Percentiles rank a stretch among this genome's conserved stretches.
These are phyloP conservation scores for Erigeron canadensis DNA, from an alignment of 129 eudicot species.

Conservation along the genomic window DNA sequence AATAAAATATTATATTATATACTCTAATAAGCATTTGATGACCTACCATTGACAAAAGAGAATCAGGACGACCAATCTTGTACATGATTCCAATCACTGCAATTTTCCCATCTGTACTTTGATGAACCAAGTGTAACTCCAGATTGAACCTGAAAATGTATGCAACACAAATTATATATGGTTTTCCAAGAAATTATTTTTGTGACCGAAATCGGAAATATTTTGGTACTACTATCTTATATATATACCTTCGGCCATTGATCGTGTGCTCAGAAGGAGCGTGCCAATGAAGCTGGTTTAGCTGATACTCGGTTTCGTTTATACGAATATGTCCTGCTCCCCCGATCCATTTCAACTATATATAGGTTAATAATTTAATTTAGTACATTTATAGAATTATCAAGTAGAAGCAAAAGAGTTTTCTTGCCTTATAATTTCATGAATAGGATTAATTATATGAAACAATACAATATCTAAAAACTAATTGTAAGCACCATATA, in stretches of 20 bases:
- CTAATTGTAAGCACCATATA: no score
- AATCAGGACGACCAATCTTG: conserved; percentile 49
- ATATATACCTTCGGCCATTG: conserved; percentile 72
- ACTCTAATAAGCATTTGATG: neutral
- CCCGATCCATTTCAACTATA: conserved; percentile 42
- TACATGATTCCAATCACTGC: conserved; percentile 64
- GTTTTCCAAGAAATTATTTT: neutral
- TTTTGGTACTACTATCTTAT: no score
- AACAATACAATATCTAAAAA: no score
- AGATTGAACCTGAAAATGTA: conserved; percentile 39
- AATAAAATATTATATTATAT: no score
- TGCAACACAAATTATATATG: neutral
- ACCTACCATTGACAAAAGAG: conserved; percentile 48
- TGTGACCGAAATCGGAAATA: no score
- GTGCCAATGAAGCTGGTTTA: conserved; percentile 67
- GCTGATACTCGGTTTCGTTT: conserved; percentile 47
- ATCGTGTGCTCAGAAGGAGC: conserved; percentile 62
- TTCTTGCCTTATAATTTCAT: no score
- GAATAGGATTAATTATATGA: no score
- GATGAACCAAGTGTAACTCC: conserved; percentile 60
- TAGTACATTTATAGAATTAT: no score
- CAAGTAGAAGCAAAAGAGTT: no score
- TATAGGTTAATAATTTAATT: no score
- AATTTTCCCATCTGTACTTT: conserved; percentile 32
- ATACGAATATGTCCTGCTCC: conserved; percentile 57